These are phyloP conservation scores for Cucurbita moschata DNA, from an alignment of 306 rosid genomes.

Conservation along the genomic window DNA sequence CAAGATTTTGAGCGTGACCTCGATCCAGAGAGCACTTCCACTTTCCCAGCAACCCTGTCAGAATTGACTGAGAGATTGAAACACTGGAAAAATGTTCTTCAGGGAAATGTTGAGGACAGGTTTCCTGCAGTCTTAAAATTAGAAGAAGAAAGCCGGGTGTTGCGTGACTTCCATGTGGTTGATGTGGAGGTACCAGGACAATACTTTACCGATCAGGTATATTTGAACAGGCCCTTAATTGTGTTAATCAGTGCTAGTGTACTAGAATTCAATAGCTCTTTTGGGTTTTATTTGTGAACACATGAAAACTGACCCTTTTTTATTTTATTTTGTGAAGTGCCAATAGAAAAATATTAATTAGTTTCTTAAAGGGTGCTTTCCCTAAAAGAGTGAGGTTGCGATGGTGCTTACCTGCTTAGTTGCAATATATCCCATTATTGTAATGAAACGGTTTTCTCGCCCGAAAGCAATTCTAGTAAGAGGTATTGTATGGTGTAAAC, in stretches of 20 bases:
- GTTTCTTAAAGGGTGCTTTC: neutral
- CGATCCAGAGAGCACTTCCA: constrained; percentile 88
- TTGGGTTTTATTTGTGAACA: neutral
- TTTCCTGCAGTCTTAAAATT: constrained; percentile 91
- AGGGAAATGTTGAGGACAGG: constrained; percentile 97
- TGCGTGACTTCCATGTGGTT: constrained; percentile 94
- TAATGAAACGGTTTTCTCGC: neutral
- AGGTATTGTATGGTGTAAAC: neutral
- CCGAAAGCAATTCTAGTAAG: neutral
- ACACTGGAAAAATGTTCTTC: constrained; percentile 97
- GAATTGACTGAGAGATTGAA: constrained; percentile 83
- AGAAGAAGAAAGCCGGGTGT: constrained; percentile 96
- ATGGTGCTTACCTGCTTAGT: neutral
- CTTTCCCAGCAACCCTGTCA: constrained; percentile 89
- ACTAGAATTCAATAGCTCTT: neutral
- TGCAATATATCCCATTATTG: neutral
- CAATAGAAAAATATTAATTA: neutral
- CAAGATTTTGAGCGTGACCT: constrained; percentile 97
- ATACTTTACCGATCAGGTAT: constrained; percentile 89
- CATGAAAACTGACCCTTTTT: too few species aligned
- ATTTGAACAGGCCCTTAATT: constrained; percentile 2
- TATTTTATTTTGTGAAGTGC: neutral
- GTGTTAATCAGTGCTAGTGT: neutral
- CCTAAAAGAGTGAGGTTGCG: neutral
- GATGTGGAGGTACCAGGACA: constrained; percentile 99